Evolutionary conservation across 164 flowering plant species (phyloP).

Genomic region (Chimonanthus praecox): DNA sequence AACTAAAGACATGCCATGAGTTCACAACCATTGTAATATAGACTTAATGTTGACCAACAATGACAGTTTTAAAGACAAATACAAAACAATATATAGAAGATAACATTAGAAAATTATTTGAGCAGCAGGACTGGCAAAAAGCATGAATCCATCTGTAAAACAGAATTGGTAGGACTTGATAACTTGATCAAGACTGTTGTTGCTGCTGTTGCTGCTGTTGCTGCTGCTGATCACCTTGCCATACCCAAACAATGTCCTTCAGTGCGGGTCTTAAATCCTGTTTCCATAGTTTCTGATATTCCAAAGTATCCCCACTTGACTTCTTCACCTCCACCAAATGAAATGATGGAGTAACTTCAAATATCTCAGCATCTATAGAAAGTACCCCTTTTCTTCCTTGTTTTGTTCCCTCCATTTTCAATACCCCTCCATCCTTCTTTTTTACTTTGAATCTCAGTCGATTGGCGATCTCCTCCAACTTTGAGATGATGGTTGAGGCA

Average conservation of each 20-base stretch:
- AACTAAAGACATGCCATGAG: neutral
- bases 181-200: constrained; percentile 1
- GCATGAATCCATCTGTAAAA: neutral
- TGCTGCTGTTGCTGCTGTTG: constrained; percentile 17
- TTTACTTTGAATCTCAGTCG: constrained; percentile 35
- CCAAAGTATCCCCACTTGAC: constrained; percentile 67
- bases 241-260: constrained; percentile 71
- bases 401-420: constrained; percentile 48
- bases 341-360: constrained; percentile 54
- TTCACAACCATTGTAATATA: neutral
- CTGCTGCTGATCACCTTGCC: constrained; percentile 51
- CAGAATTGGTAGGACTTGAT: neutral
- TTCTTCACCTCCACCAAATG: constrained; percentile 70
- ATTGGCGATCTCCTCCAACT: constrained; percentile 56
- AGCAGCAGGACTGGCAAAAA: neutral
- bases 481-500: constrained; percentile 55
- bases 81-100: neutral
- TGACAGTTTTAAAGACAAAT: neutral
- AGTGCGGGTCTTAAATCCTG: constrained; percentile 68
- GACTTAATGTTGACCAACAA: neutral
- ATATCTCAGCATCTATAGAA: constrained; percentile 74
- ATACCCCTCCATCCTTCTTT: constrained; percentile 48
- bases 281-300: constrained; percentile 49
- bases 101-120: neutral
- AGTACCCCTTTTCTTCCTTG: constrained; percentile 64